Evolutionary conservation across 1,284 basidiomycete species (phyloP).

Genomic region (Stereum hirsutum): DNA sequence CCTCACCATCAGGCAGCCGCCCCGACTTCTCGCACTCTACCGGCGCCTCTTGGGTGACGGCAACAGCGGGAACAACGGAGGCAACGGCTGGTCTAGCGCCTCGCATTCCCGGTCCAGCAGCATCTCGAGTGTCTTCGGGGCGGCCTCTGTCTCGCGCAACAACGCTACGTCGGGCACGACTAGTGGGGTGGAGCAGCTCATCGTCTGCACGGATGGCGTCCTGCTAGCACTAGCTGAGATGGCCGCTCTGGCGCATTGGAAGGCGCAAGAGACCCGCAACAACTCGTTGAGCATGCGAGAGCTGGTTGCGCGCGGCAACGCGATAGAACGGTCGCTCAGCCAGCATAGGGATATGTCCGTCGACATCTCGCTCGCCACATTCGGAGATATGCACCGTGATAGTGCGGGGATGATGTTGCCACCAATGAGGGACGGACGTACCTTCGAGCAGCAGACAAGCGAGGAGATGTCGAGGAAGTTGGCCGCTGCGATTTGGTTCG

Average conservation of each 20-base stretch:
- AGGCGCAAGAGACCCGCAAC: constrained; percentile 45
- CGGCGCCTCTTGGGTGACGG: constrained; percentile 41
- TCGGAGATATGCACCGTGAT: constrained; percentile 3
- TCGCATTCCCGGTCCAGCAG: constrained; percentile 9
- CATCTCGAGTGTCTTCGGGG: too few relatives aligned
- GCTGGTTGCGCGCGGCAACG: constrained; percentile 54
- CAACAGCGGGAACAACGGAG: constrained; percentile 15
- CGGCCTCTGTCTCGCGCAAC: too few relatives aligned
- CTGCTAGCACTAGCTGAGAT: constrained; percentile 69
- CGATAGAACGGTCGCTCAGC: constrained; percentile 54
- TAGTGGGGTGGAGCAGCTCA: constrained; percentile 54
- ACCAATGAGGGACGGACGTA: constrained; percentile 10
- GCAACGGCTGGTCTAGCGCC: constrained; percentile 21
- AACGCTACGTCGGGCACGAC: constrained; percentile 18
- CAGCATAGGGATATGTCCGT: constrained; percentile 15
- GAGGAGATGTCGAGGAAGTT: constrained; percentile 34
- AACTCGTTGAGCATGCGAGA: constrained; percentile 62
- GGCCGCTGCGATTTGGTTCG: constrained; percentile 54
- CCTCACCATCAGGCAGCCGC: constrained; percentile 48
- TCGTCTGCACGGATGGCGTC: constrained; percentile 68
- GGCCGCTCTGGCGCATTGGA: constrained; percentile 70
- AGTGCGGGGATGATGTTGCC: background rate
- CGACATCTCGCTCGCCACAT: constrained; percentile 3
- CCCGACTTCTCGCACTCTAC: constrained; percentile 59
- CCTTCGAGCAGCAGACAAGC: constrained; percentile 8